Evolutionary conservation across 2,329 filamentous ascomycete genomes (phyloP).

Genomic region (Bipolaris zeicola): DNA sequence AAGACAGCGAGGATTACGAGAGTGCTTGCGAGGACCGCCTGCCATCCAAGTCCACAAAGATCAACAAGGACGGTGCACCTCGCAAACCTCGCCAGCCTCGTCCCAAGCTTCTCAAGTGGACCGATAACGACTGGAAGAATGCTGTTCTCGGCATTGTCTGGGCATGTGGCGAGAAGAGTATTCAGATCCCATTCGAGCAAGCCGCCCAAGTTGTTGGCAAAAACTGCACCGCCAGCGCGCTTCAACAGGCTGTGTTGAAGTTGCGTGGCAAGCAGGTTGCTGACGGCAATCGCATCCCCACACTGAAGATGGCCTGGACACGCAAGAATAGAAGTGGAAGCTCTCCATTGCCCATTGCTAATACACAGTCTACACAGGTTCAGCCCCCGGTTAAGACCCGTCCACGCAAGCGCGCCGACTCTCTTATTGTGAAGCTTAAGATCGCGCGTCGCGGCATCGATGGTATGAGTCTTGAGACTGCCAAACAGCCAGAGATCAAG

Average conservation of each 20-base stretch:
- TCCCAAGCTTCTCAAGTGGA: conserved; percentile 38
- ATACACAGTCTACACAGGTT: conserved; percentile 9
- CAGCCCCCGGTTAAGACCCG: not conserved
- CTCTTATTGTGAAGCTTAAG: conserved; percentile 20
- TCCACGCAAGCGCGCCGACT: conserved; percentile 16
- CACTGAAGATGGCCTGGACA: conserved; percentile 33
- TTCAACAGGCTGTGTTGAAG: conserved; percentile 46
- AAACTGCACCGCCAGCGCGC: conserved; percentile 32
- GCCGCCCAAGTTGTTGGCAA: conserved; percentile 33
- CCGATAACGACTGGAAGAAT: conserved; percentile 36
- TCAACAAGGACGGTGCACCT: conserved; percentile 35
- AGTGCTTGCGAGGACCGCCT: conserved; percentile 19
- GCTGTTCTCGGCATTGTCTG: conserved; percentile 37
- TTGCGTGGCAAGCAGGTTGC: conserved; percentile 28
- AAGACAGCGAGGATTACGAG: conserved; percentile 21
- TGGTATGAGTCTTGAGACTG: conserved; percentile 5
- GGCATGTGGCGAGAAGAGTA: conserved; percentile 36
- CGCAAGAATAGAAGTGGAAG: conserved; percentile 19
- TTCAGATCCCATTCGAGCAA: conserved; percentile 40
- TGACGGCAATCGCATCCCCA: conserved; percentile 29
- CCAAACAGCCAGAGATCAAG: not conserved
- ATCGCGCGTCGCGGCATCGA: not conserved
- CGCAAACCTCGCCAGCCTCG: conserved; percentile 42
- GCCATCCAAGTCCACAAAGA: conserved; percentile 25
- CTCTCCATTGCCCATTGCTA: conserved; percentile 13